Evolutionary conservation across 2,329 filamentous ascomycete genomes (phyloP), one percentile per base, ranked within the genome.

Genomic region (Dactylellina leptospora): DNA sequence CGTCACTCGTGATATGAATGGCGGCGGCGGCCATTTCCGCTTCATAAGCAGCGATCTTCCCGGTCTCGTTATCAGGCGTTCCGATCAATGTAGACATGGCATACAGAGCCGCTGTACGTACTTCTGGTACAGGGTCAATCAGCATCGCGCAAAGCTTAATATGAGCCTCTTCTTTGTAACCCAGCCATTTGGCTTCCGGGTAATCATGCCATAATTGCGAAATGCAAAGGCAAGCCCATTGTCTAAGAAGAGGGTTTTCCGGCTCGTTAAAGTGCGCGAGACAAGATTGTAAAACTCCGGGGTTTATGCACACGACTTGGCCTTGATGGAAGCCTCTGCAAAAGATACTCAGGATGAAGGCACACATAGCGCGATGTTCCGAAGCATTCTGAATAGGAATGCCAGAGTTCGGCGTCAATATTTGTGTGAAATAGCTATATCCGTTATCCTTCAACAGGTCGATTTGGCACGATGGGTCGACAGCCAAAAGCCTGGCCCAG

Each of bases 341-440:
- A 74, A 99, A 92, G 85, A 97, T 96, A 23, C 93, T 90, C 42
- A 97, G 87, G 73, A 99, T 96, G 78, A 99, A 99, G 1, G 95
- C 93, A 79, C 95, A 97, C 95, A 99, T 99, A 44, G 95, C 95
- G 78, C 96, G 92, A 82, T 99, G 95, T 81, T 97, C 95, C 76
- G 92, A 91, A 60, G 88, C 88, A 78, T 97, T 96, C 30, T 90
- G 88, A 20, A 96, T 90, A 0, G 92, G 92, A 53, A 97, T 88
- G 1, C 87, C 87, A 74, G 93, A 92, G 8, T 86, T 86, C 1
- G 93, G 92, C 77, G 93, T 93, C 74, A 97, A 85, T 58, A 97
- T 96, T 74, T 89, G 89, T 56, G 95, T 92, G 79, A 99, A 99
- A 81, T 99, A 99, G 77, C 92, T 91, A 78, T 96, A 97, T 4